Evolutionary conservation across 768 basidiomycete species (phyloP).

Genomic region (Boletus bicolor): DNA sequence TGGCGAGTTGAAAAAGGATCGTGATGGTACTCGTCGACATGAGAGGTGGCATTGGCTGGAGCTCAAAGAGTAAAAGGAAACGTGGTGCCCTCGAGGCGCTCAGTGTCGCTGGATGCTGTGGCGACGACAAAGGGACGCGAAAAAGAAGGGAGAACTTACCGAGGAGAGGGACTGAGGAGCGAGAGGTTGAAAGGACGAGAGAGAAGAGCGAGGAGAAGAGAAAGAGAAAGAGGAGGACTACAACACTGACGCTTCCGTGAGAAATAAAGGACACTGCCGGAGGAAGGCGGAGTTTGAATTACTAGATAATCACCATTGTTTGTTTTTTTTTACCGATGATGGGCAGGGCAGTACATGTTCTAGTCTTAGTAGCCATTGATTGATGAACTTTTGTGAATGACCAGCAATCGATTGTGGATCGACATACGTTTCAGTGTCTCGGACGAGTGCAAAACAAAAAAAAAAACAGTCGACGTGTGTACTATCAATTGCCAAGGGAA

Average conservation of each 20-base stretch:
- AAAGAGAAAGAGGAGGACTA: constrained; percentile 36
- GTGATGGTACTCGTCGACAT: constrained; percentile 3
- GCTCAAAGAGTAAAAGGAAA: constrained; percentile 15
- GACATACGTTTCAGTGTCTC: too few species aligned
- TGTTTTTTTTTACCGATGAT: too few species aligned
- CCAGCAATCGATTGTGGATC: too few species aligned
- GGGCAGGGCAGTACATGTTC: too few species aligned
- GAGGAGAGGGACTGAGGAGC: constrained; percentile 9
- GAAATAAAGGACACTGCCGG: constrained; percentile 27
- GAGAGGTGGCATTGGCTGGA: neutral
- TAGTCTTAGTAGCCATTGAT: too few species aligned
- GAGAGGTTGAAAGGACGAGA: constrained; percentile 17
- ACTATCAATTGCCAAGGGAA: constrained; percentile 8
- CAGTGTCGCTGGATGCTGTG: constrained; percentile 8
- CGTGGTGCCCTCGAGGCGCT: constrained; percentile 32
- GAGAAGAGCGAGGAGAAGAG: constrained; percentile 26
- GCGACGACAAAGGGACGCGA: constrained; percentile 2
- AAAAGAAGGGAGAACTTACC: constrained; percentile 23
- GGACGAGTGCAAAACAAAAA: too few species aligned
- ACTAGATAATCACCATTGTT: constrained; percentile 9
- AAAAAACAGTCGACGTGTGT: neutral
- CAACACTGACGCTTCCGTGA: constrained; percentile 44
- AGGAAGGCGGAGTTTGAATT: constrained; percentile 45
- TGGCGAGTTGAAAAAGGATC: neutral
- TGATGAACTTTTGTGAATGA: too few species aligned